These are phyloP conservation scores for Porcisia hertigi DNA, from an alignment of 208 protist genomes.

Conservation along the genomic window DNA sequence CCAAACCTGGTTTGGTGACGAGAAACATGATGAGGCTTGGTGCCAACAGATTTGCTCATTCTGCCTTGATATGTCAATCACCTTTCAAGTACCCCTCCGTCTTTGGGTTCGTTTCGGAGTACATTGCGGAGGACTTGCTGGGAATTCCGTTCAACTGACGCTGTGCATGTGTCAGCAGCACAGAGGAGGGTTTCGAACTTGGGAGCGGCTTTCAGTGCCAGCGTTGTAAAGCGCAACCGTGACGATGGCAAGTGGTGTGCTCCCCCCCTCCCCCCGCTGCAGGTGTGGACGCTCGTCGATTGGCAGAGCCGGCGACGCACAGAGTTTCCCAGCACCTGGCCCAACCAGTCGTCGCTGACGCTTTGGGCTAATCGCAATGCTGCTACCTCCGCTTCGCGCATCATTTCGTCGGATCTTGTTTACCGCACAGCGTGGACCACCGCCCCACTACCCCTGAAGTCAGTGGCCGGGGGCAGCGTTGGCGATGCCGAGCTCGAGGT, in stretches of 20 bases:
- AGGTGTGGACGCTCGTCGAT: slow-evolving; percentile 20
- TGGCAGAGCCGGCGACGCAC: slow-evolving; percentile 30
- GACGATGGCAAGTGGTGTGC: neutral
- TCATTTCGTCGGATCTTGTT: neutral
- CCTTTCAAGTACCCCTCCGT: slow-evolving; percentile 24
- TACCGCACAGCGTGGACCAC: slow-evolving; percentile 15
- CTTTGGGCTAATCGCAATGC: slow-evolving; percentile 18
- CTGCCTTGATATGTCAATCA: slow-evolving; percentile 29
- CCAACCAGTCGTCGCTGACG: slow-evolving; percentile 17
- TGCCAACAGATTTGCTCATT: slow-evolving; percentile 22
- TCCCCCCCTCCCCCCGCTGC: slow-evolving; percentile 12
- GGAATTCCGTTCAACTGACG: neutral
- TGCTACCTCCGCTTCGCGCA: slow-evolving; percentile 12
- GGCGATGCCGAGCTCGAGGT: slow-evolving; percentile 10
- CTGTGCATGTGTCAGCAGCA: neutral
- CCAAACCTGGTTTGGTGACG: neutral
- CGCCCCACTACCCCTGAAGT: neutral
- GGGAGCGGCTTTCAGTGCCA: neutral
- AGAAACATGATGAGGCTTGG: slow-evolving; percentile 9
- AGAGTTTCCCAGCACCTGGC: slow-evolving; percentile 28
- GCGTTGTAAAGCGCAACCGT: neutral
- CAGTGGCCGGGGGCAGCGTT: neutral
- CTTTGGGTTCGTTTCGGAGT: slow-evolving; percentile 41
- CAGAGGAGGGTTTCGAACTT: neutral
- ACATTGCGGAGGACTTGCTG: slow-evolving; percentile 23